These are phyloP conservation scores for Hygrophoropsis aurantiaca DNA, from an alignment of 768 basidiomycete species.

Conservation along the genomic window DNA sequence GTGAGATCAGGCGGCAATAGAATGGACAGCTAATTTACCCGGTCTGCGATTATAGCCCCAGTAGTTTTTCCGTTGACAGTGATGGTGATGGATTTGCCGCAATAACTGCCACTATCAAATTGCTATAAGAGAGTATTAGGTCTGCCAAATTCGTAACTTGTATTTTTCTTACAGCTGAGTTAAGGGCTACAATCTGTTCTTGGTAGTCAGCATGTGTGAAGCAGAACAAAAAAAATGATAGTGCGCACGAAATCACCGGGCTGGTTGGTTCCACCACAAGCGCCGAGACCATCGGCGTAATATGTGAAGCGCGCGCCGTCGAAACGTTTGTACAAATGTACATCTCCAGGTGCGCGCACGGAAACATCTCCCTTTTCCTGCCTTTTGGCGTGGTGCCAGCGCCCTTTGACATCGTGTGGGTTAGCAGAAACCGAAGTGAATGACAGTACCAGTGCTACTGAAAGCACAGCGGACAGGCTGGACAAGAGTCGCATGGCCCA, in stretches of 20 bases:
- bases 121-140: slow-evolving; percentile 39
- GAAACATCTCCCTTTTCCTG: slow-evolving; percentile 15
- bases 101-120: slow-evolving; percentile 53
- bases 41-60: slow-evolving; percentile 60
- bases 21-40: slow-evolving; percentile 35
- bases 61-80: slow-evolving; percentile 55
- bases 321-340: slow-evolving; percentile 20
- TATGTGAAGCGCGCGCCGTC: slow-evolving; percentile 32
- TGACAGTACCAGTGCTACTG: slow-evolving; percentile 10
- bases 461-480: slow-evolving; percentile 19
- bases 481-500: slow-evolving; percentile 21
- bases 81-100: slow-evolving; percentile 64
- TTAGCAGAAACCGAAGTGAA: slow-evolving; percentile 16
- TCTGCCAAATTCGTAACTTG: slow-evolving; percentile 3
- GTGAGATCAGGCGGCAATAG: slow-evolving; percentile 1
- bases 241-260: slow-evolving; percentile 35
- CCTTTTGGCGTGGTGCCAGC: slow-evolving; percentile 21
- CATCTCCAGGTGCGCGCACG: slow-evolving; percentile 23
- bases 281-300: slow-evolving; percentile 43
- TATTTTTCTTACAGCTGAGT: slow-evolving; percentile 21
- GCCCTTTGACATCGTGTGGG: slow-evolving; percentile 17
- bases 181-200: slow-evolving; percentile 53
- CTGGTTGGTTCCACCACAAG: slow-evolving; percentile 35
- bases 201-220: slow-evolving; percentile 5
- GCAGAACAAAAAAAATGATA: background rate